Base-by-base conservation (phyloP, 371 early-diverging fungal species). In the Synchytrium microbalum region DNA sequence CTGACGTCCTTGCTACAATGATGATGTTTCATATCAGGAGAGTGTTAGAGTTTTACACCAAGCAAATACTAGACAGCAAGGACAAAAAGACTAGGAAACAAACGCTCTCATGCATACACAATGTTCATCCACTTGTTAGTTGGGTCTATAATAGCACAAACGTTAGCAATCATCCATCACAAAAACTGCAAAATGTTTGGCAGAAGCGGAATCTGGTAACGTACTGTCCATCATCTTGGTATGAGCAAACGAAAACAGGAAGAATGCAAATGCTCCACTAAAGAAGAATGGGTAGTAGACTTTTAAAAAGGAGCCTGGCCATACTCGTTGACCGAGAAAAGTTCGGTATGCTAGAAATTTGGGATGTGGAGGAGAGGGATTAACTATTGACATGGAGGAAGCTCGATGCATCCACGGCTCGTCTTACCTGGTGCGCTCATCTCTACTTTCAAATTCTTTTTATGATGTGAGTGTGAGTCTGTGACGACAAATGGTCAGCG, bases 211-310 rank as follows among this genome's bases (percentile, higher is more conserved):
- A 16, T 14, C 1, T 1, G 28, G 13, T 14, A 51, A 61, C 65
- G 54, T 66, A 76, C 77, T 69, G 68, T 71, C 60, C 67, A 63
- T 68, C 69, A 76, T 64, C 33, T 56, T 62, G 46, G 71, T 72
- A 70, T 70, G 73, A 51, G 69, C 72, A 46, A 26, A 59, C 51
- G 64, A 55, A 65, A 76, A 72, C 46, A 74, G 64, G 67, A 76
- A 76, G 77, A 65, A 76, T 57, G 70, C 68, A 31, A 69, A 62
- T 60, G 67, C 58, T 33, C 74, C 77, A 14, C 72, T 69, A 58
- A 78, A 65, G 60, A 78, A 64, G 73, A 78, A 78, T 3, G 78
- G 78, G 61, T 67, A 72, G 69, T 75, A 78, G 56, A 75, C 62
- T 71, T 75, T 78, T 53, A 78, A 69, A 67, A 72, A 60, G 66